phyloP scores from a whole-genome alignment of 2,329 filamentous ascomycete species.

The Diplodia corticola region DNA sequence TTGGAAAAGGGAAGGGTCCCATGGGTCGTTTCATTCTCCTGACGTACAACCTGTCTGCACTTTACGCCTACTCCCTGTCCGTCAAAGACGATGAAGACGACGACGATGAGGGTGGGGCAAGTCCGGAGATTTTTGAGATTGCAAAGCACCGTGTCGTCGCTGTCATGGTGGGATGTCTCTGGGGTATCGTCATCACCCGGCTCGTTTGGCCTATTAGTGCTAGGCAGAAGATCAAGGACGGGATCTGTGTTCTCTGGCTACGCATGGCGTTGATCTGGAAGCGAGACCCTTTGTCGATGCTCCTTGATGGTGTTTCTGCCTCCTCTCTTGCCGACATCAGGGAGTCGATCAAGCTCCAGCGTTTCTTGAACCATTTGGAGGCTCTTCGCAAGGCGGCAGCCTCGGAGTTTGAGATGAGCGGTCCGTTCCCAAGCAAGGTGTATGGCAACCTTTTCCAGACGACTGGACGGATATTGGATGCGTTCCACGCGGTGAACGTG shows the following conservation, averaged over 20 bases:
- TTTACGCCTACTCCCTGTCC: slow-evolving; percentile 90
- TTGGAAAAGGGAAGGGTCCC: slow-evolving; percentile 79
- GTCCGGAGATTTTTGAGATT: slow-evolving; percentile 85
- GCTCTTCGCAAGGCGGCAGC: slow-evolving; percentile 69
- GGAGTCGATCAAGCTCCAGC: slow-evolving; percentile 84
- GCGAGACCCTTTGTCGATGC: slow-evolving; percentile 77
- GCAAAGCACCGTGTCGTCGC: slow-evolving; percentile 83
- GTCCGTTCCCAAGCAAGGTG: slow-evolving; percentile 76
- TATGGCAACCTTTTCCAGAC: slow-evolving; percentile 75
- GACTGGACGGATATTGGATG: slow-evolving; percentile 83
- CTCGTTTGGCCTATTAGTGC: slow-evolving; percentile 94
- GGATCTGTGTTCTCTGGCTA: slow-evolving; percentile 85
- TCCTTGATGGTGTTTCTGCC: slow-evolving; percentile 47
- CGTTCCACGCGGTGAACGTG: slow-evolving; percentile 95
- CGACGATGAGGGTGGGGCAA: slow-evolving; percentile 78
- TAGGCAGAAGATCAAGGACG: slow-evolving; percentile 82
- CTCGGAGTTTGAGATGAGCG: slow-evolving; percentile 85
- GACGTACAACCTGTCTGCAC: slow-evolving; percentile 90
- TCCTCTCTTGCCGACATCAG: slow-evolving; percentile 78
- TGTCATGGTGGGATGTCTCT: slow-evolving; percentile 82
- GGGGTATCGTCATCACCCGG: slow-evolving; percentile 88
- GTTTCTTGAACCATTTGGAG: slow-evolving; percentile 73
- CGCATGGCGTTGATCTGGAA: slow-evolving; percentile 97
- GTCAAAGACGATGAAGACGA: slow-evolving; percentile 79
- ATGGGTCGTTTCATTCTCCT: slow-evolving; percentile 92